Evolutionary conservation across 345 rosid species (phyloP).

Genomic region (Jatropha curcas): DNA sequence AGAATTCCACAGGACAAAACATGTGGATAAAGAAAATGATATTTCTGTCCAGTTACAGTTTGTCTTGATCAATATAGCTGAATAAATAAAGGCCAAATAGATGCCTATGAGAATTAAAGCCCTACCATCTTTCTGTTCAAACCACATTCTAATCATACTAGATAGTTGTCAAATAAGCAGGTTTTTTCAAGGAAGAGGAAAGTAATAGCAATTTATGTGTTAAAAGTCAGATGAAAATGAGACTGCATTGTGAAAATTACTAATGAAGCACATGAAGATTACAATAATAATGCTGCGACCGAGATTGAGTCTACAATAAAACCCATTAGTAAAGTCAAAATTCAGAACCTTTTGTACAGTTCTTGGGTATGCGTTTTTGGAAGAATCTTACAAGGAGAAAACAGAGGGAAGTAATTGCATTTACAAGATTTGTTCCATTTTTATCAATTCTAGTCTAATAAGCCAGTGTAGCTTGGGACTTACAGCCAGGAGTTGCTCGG

Average conservation of each 20-base stretch:
- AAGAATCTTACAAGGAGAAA: not conserved
- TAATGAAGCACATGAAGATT: not conserved
- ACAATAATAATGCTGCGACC: not conserved
- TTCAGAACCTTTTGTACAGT: not conserved
- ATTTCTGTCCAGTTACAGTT: not conserved
- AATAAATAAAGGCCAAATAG: not conserved
- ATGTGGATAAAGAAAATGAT: not conserved
- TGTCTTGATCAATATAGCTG: not conserved
- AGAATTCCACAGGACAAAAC: conserved; percentile 3
- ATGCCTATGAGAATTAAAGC: not conserved
- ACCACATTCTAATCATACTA: not conserved
- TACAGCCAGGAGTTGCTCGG: not conserved
- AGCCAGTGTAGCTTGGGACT: not conserved
- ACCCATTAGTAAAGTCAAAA: not conserved
- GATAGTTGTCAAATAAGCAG: not conserved
- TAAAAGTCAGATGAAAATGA: too few species aligned
- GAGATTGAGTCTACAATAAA: not conserved
- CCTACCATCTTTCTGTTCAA: not conserved
- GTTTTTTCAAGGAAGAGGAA: not conserved
- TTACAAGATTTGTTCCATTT: not conserved
- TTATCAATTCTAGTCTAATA: not conserved
- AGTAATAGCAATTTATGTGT: not conserved
- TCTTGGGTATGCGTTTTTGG: not conserved
- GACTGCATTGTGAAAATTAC: not conserved
- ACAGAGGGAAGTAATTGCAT: not conserved